Base-by-base conservation (phyloP, 2,329 filamentous ascomycete species). In the Fusarium concolor region DNA sequence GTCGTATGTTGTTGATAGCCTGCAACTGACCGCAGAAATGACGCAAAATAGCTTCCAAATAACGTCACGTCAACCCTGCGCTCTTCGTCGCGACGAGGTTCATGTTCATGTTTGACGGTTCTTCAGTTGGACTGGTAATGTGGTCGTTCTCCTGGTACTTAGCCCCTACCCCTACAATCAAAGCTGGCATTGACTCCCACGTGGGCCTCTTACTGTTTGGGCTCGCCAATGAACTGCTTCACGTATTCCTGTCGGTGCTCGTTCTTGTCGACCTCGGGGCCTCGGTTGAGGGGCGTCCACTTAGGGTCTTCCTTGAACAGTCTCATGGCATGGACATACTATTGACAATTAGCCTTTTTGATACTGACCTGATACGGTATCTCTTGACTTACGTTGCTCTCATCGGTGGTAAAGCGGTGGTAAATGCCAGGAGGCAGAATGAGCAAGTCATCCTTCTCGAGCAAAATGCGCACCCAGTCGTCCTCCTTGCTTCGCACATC, bases 251-350 rank as follows among this genome's bases (percentile, higher is more conserved):
- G 88, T 60, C 96, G 88, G 78, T 90, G 92, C 52, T 85, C 81
- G 80, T 98, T 99, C 62, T 78, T 78, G 77, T 98, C 93, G 42
- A 97, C 87, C 47, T 95, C 91, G 6, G 83, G 80, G 9, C 87
- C 88, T 57, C 96, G 89, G 82, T 97, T 97, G 71, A 99, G 80
- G 15, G 96, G 92, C 35, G 94, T 98, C 96, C 96, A 99, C 82
- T 98, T 97, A 33, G 96, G 96, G 81, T 98, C 94, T 70, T 98
- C 96, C 83, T 98, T 94, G 87, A 98, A 99, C 51, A 99, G 85
- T 58, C 96, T 88, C 93, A 98, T 95, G 15, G 96, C 96, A 77
- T 96, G 92, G 71, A 97, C 93, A 76, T 95, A 97, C 94, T 97
- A 71, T 46, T 53, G 14, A 17, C 15, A 28, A 50, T 56, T 15